phyloP scores from a whole-genome alignment of 805 yeast genomes.

The Nakazawaea ambrosiae region DNA sequence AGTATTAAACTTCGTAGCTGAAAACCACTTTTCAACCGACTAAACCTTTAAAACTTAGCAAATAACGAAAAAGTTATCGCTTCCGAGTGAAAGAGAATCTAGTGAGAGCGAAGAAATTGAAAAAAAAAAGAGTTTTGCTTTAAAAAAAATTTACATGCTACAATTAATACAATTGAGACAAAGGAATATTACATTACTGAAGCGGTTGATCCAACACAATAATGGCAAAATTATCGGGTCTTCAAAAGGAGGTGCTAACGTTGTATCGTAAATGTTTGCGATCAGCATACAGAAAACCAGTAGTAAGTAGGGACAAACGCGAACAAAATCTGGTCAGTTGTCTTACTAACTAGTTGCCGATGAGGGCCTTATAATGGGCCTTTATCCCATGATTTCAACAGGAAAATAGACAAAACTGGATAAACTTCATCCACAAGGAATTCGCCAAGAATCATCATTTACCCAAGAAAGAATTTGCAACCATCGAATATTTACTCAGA shows the following conservation, averaged over 20 bases:
- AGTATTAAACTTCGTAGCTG: too few relatives aligned
- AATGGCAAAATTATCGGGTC: slow-evolving; percentile 27
- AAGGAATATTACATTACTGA: too few relatives aligned
- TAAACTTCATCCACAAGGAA: slow-evolving; percentile 34
- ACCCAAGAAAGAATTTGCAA: slow-evolving; percentile 73
- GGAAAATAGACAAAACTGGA: slow-evolving; percentile 27
- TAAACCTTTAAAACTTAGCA: too few relatives aligned
- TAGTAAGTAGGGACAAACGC: slow-evolving; percentile 24
- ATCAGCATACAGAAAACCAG: slow-evolving; percentile 38
- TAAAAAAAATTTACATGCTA: too few relatives aligned
- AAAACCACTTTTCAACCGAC: too few relatives aligned
- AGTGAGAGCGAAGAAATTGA: too few relatives aligned
- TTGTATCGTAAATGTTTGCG: slow-evolving; percentile 43
- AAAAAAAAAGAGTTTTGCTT: too few relatives aligned
- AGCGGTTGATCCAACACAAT: too few relatives aligned
- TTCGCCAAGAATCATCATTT: slow-evolving; percentile 51
- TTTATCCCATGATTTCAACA: slow-evolving; percentile 11
- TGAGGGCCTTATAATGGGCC: background rate
- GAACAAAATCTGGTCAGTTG: background rate
- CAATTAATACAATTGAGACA: background rate
- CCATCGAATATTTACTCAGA: slow-evolving; percentile 79
- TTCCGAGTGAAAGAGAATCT: too few relatives aligned
- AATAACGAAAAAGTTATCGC: too few relatives aligned
- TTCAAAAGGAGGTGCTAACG: slow-evolving; percentile 45
- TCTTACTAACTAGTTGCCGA: background rate